Evolutionary conservation across 2,329 filamentous ascomycete species (phyloP), one percentile per base, ranked within the genome.

Genomic region (Paecilomyces variotii): DNA sequence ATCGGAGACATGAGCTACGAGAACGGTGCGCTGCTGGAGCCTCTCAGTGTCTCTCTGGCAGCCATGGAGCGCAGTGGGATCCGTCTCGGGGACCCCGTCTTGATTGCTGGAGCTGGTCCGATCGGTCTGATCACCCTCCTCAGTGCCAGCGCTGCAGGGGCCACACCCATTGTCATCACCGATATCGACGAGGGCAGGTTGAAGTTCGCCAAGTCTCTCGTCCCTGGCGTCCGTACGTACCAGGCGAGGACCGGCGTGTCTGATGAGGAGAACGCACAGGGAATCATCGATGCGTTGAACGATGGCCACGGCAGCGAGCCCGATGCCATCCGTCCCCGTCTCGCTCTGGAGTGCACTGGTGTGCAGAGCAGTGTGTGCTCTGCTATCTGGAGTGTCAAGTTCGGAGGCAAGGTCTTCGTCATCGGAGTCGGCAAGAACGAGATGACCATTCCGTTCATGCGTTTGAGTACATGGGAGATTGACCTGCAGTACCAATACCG

Each of bases 401-500:
- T 97, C 69, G 94, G 93, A 64, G 93, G 94, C 67, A 96, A 95
- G 77, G 93, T 97, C 57, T 97, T 97, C 71, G 88, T 97, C 63
- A 95, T 97, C 64, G 93, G 93, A 49, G 92, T 97, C 2, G 94
- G 93, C 65, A 93, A 89, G 82, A 92, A 94, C 73, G 90, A 97
- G 80, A 94, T 97, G 80, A 91, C 85, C 76, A 88, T 97, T 63
- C 93, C 93, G 28, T 97, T 97, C 75, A 97, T 97, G 93, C 80
- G 91, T 56, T 83, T 93, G 59, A 93, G 88, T 68, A 93, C 92
- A 4, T 84, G 90, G 63, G 94, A 97, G 78, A 89, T 97, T 66
- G 93, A 97, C 76, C 80, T 97, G 61, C 90, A 96, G 78, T 94
- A 97, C 76, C 93, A 97, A 79, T 97, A 97, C 80, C 85, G 94